These are phyloP conservation scores for Lactuca sativa DNA, from an alignment of 129 eudicot genomes.

Conservation along the genomic window DNA sequence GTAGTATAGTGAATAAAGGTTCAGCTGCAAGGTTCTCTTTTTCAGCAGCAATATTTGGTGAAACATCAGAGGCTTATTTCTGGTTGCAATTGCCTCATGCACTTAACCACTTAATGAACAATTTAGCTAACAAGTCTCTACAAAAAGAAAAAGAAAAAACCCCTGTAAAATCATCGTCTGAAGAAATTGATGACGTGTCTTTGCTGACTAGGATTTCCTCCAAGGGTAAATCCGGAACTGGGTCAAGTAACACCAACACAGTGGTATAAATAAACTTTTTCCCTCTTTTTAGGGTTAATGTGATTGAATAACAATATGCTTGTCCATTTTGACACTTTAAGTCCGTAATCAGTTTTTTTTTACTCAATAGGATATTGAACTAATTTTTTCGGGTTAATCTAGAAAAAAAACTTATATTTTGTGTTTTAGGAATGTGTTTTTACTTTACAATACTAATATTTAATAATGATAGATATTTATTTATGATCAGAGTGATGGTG, in stretches of 20 bases:
- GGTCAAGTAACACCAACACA: slow-evolving; percentile 44
- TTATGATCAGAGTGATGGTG: slow-evolving; percentile 60
- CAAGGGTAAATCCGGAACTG: slow-evolving; percentile 56
- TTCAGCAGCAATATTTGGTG: slow-evolving; percentile 96
- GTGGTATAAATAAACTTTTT: slow-evolving; percentile 48
- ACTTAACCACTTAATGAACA: slow-evolving; percentile 68
- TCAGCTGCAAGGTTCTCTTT: slow-evolving; percentile 76
- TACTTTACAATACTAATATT: too few relatives aligned
- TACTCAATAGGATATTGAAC: too few relatives aligned
- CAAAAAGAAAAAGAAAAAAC: slow-evolving; percentile 26
- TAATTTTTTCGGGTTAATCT: too few relatives aligned
- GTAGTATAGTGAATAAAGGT: slow-evolving; percentile 54
- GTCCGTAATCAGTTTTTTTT: too few relatives aligned
- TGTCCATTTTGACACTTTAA: too few relatives aligned
- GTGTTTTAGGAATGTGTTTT: too few relatives aligned
- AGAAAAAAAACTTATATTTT: too few relatives aligned
- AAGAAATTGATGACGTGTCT: slow-evolving; percentile 71
- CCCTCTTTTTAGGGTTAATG: background rate
- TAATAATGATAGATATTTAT: background rate
- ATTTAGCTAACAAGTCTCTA: slow-evolving; percentile 55
- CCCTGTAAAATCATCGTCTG: slow-evolving; percentile 34
- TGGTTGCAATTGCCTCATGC: slow-evolving; percentile 95
- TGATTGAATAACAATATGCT: background rate
- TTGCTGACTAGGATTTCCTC: slow-evolving; percentile 75
- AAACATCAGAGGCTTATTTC: slow-evolving; percentile 83